A percentile compares a stretch with the other conserved stretches of the same genome.
Conservation (phyloP, 2,329 filamentous ascomycete genomes). For the Aspergillus terreus region DNA sequence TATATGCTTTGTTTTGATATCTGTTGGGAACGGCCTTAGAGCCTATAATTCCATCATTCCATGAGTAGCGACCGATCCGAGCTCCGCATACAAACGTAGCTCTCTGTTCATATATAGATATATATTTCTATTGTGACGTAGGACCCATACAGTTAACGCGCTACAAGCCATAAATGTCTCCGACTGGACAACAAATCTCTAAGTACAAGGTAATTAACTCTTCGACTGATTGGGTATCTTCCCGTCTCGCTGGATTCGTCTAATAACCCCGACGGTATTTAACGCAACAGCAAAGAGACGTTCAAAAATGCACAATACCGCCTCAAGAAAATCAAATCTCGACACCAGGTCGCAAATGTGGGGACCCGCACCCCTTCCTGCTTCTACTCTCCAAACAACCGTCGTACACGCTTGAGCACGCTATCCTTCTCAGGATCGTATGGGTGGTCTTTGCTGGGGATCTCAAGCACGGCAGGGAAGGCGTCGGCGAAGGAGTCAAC, state of each 20-base stretch:
- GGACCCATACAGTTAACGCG: too few relatives aligned
- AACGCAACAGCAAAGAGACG: not conserved
- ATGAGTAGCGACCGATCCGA: too few relatives aligned
- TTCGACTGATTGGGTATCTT: slow-evolving; percentile 16
- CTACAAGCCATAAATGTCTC: not conserved
- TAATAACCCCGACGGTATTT: not conserved
- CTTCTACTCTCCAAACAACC: slow-evolving; percentile 59
- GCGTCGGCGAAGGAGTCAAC: slow-evolving; percentile 91
- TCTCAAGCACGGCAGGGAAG: slow-evolving; percentile 94
- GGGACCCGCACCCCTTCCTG: not conserved
- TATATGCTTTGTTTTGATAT: too few relatives aligned
- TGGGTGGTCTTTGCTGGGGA: slow-evolving; percentile 97
- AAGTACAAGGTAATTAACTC: not conserved
- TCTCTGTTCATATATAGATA: too few relatives aligned
- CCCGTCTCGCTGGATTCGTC: slow-evolving; percentile 2
- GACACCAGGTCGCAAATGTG: not conserved
- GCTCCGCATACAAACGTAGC: too few relatives aligned
- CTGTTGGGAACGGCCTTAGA: too few relatives aligned
- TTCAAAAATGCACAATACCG: not conserved
- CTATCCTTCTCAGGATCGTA: slow-evolving; percentile 99
- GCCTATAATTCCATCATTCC: too few relatives aligned
- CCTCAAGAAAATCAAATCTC: not conserved
- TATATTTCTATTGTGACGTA: too few relatives aligned
- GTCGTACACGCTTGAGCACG: slow-evolving; percentile 80
- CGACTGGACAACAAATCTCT: not conserved